Base-by-base conservation (phyloP, 306 rosid species). In the Carpinus fangiana region DNA sequence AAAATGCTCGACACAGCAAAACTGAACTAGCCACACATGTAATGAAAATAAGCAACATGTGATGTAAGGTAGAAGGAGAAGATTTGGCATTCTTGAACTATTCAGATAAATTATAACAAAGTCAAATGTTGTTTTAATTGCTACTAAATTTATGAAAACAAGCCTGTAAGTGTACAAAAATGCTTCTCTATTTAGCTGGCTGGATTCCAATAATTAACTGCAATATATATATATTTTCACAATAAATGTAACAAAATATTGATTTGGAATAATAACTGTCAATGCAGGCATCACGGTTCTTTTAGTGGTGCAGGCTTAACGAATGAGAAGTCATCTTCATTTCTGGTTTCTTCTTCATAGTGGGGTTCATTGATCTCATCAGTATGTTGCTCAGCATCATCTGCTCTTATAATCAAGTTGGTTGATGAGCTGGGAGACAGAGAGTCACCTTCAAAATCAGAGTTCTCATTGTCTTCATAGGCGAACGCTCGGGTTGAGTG, bases 291-390 rank as follows among this genome's bases (percentile, higher is more conserved):
- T 75, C 17, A 53, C 8, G 72, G 81, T 73, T 80, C 28, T 56
- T 74, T 83, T 57, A 0, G 66, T 1, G 14, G 82, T 26, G 41
- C 67, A 31, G 88, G 80, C 70, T 70, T 89, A 64, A n/a, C 79
- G 74, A 93, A 91, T 31, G 93, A 69, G 79, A 95, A 86, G 7
- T 87, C 91, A 7, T 54, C 81, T 78, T 82, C 81, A 57, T 46
- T 78, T 13, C 69, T 80, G 56, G 75, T 77, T 70, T 76, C 90
- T 75, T 78, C 89, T 23, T 55, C 70, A 46, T 5, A 12, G 36
- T 67, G 84, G 21, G 79, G 59, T 54, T 73, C 84, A 8, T 20
- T 23, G 31, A 70, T 56, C 71, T 88, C 85, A 23, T 23, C 26
- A 36, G 73, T 47, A 21, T 69, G 64, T 41, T 82, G 78, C 56